Percentiles rank a stretch among this genome's conserved stretches.
Evolutionary conservation across 2,329 filamentous ascomycete genomes (phyloP).

Genomic region (Claviceps sp.): DNA sequence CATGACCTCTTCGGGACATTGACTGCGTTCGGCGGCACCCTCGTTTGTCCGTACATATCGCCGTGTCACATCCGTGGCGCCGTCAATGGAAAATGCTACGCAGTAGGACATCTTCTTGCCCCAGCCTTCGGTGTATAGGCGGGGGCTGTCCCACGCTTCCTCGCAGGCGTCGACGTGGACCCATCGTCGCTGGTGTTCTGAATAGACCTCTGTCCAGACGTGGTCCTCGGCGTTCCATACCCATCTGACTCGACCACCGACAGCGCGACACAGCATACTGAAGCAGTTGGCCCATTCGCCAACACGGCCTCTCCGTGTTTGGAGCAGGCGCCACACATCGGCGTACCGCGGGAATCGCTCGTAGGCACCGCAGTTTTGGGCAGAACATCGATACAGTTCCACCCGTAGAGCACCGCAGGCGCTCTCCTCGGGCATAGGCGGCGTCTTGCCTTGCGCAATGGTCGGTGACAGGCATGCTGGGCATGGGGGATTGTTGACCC

Average conservation of each 20-base stretch:
- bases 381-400: constrained; percentile 81
- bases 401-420: constrained; percentile 78
- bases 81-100: constrained; percentile 90
- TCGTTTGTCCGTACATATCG: constrained; percentile 60
- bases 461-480: constrained; percentile 71
- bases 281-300: constrained; percentile 99
- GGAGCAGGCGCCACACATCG: constrained; percentile 83
- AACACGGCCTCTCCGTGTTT: constrained; percentile 72
- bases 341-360: constrained; percentile 91
- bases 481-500: constrained; percentile 91
- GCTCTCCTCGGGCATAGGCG: constrained; percentile 76
- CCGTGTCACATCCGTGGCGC: constrained; percentile 51
- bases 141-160: constrained; percentile 87
- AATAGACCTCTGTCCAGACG: constrained; percentile 96
- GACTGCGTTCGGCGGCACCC: constrained; percentile 60
- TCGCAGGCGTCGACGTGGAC: constrained; percentile 94
- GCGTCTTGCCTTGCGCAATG: constrained; percentile 67
- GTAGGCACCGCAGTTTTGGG: constrained; percentile 57
- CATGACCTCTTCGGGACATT: constrained; percentile 78
- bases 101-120: constrained; percentile 94
- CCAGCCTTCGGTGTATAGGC: constrained; percentile 90
- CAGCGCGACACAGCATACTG: constrained; percentile 89
- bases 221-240: constrained; percentile 97
- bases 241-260: constrained; percentile 86
- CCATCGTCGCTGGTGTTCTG: constrained; percentile 85